These are phyloP conservation scores for Fomitiporia mediterranea DNA, from an alignment of 1,284 basidiomycete genomes.

Conservation along the genomic window DNA sequence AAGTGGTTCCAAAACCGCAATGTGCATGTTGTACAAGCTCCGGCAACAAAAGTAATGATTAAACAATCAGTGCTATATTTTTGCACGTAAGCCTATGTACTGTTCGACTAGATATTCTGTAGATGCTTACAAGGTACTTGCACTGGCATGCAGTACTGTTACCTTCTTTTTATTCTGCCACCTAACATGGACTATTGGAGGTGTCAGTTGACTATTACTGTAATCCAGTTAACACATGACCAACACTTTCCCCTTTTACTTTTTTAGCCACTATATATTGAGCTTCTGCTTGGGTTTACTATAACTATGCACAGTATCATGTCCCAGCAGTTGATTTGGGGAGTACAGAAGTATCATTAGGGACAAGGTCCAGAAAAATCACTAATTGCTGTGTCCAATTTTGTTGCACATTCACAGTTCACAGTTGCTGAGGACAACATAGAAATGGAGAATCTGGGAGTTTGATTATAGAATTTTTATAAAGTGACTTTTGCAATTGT, in stretches of 20 bases:
- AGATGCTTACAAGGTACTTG: background rate
- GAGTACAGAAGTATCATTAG: background rate
- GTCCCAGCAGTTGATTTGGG: background rate
- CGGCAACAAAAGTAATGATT: background rate
- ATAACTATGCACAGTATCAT: background rate
- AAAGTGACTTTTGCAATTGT: no score
- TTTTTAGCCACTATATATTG: background rate
- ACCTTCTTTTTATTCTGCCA: background rate
- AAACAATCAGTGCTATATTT: slow-evolving; percentile 1
- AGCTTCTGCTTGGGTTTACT: background rate
- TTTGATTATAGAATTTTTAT: no score
- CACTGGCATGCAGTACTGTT: slow-evolving; percentile 1
- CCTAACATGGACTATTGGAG: slow-evolving; percentile 5
- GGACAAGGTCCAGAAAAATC: no score
- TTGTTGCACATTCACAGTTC: no score
- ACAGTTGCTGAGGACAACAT: no score
- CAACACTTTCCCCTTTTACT: no score
- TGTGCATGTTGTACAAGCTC: background rate
- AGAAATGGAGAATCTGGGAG: no score
- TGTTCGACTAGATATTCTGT: background rate
- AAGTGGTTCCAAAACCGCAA: background rate
- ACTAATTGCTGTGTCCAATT: no score
- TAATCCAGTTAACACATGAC: background rate
- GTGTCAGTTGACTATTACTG: background rate
- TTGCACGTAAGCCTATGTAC: background rate